Evolutionary conservation across 805 yeast species (phyloP).

Genomic region (Candida methanosorbosa): DNA sequence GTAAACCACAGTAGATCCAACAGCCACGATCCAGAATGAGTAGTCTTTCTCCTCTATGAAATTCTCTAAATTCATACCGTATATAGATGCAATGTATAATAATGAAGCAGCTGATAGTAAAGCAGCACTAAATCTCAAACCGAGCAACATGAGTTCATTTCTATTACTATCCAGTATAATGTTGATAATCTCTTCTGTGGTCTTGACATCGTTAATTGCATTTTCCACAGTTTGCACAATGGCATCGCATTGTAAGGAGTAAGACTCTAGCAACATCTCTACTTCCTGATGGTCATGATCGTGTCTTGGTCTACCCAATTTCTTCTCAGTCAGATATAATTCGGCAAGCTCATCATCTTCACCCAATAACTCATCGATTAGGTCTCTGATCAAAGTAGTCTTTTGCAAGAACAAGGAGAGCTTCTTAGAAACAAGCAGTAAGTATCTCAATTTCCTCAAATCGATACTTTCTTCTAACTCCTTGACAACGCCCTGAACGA

Average conservation of each 20-base stretch:
- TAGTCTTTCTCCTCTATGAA: slow-evolving; percentile 74
- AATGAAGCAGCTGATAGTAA: slow-evolving; percentile 76
- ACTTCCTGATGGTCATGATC: slow-evolving; percentile 75
- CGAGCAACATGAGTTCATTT: slow-evolving; percentile 84
- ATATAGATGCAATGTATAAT: slow-evolving; percentile 73
- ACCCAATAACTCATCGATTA: slow-evolving; percentile 77
- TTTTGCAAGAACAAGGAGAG: slow-evolving; percentile 79
- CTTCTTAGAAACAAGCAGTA: slow-evolving; percentile 79
- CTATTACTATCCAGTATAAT: slow-evolving; percentile 90
- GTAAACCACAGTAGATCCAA: slow-evolving; percentile 32
- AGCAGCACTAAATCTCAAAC: slow-evolving; percentile 76
- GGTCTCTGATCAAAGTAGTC: slow-evolving; percentile 71
- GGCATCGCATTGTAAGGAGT: slow-evolving; percentile 86
- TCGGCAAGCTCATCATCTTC: slow-evolving; percentile 83
- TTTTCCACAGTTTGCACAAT: slow-evolving; percentile 85
- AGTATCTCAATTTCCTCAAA: slow-evolving; percentile 63
- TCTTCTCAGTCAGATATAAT: slow-evolving; percentile 63
- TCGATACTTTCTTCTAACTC: slow-evolving; percentile 82
- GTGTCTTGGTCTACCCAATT: slow-evolving; percentile 32
- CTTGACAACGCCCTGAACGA: slow-evolving; percentile 60
- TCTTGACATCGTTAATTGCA: slow-evolving; percentile 70
- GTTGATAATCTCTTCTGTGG: slow-evolving; percentile 92
- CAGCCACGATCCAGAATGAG: slow-evolving; percentile 53
- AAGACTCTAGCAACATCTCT: slow-evolving; percentile 84
- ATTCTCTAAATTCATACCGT: slow-evolving; percentile 94